Base-by-base conservation (phyloP, 2,329 filamentous ascomycete genomes). In the Colletotrichum magnum region DNA sequence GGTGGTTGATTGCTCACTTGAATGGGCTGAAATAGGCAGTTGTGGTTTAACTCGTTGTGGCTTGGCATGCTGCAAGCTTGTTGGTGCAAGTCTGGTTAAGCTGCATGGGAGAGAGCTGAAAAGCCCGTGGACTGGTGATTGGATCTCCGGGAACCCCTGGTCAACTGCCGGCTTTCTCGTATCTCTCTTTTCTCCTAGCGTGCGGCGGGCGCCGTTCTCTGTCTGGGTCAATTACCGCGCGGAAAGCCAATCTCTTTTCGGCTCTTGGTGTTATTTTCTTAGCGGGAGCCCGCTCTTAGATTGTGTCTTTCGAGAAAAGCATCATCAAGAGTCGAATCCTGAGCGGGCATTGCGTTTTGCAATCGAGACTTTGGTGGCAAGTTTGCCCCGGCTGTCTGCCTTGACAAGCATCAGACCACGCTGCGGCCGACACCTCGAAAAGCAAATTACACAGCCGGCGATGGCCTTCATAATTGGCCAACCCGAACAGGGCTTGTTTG, bases 21-120 rank as follows among this genome's bases (percentile, higher is more conserved):
- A 24, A 9, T 5, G 16, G 43, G 58, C 58, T 52, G 47, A 43
- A 26, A 32, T 21, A 21, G 26, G 32, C 28, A 4, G 16, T 16
- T 50, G 28, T n/a, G 32, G 56, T 48, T 58, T 21, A 48, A 26
- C 45, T 36, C 10, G 45, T 28, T 21, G 10, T 59, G 5, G 45
- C 58, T 51, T 60, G 58, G 58, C 58, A 41, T 16, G 32, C 10
- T 16, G 51, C 58, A 28, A 60, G 18, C 9, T 36, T 36, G 57
- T 59, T 59, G 57, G 57, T 59, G 21, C 58, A 52, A 28, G 58
- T 60, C 43, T 32, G 48, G 47, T 60, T 52, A 60, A 41, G 0
- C 47, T 60, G 48, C 58, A 43, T 1, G 21, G 9, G 1, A 52
- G 1, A 52, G 48, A 12, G 41, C 41, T 43, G 58, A 51, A 47